These are phyloP conservation scores for Arthrocladium fulminans DNA, from an alignment of 2,329 filamentous ascomycete genomes.

Conservation along the genomic window DNA sequence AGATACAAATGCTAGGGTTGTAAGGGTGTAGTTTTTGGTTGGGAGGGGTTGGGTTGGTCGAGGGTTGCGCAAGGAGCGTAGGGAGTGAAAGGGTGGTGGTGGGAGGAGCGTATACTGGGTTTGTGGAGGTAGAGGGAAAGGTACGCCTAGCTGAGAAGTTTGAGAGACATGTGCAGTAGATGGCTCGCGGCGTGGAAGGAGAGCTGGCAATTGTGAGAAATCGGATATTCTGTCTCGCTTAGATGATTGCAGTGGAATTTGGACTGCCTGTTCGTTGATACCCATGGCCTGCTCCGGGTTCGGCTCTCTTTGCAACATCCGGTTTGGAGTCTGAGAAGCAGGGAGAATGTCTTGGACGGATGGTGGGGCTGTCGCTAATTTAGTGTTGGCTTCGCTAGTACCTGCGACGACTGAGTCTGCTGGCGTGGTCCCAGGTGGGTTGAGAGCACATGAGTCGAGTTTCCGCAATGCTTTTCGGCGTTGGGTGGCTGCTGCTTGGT, in stretches of 20 bases:
- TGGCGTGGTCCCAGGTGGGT: too few species aligned
- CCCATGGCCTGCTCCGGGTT: not conserved
- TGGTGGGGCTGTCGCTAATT: not conserved
- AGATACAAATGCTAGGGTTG: conserved; percentile 7
- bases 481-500: conserved; percentile 10
- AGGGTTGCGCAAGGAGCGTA: conserved; percentile 18
- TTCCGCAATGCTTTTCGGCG: conserved; percentile 14
- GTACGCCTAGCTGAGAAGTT: not conserved
- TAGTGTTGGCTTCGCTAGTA: not conserved
- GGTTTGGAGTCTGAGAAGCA: not conserved
- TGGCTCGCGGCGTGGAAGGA: not conserved
- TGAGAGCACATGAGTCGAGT: conserved; percentile 4
- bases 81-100: conserved; percentile 14
- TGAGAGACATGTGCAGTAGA: not conserved
- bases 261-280: not conserved
- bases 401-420: too few species aligned
- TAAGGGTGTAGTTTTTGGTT: conserved; percentile 20
- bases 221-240: not conserved
- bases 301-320: not conserved
- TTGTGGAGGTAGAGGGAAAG: not conserved
- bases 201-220: not conserved
- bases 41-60: conserved; percentile 14
- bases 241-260: not conserved
- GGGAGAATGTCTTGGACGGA: not conserved
- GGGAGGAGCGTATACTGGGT: not conserved